phyloP scores from a whole-genome alignment of 139 green algal species.

The Chlorella sp. region DNA sequence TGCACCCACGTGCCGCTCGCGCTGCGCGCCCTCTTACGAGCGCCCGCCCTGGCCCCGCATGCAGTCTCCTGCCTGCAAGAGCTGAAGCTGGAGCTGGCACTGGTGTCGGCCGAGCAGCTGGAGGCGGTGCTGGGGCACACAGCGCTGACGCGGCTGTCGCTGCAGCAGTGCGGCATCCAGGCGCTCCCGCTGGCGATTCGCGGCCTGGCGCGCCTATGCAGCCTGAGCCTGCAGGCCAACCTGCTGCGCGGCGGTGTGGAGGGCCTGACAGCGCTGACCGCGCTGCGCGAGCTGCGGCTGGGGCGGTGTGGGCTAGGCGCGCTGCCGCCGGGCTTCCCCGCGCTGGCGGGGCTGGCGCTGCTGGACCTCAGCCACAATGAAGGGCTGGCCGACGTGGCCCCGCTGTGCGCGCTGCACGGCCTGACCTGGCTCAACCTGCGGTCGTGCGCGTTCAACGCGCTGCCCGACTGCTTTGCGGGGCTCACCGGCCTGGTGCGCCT shows the following conservation, averaged over 20 bases:
- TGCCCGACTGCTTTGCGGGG: too few species aligned
- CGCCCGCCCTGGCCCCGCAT: not conserved
- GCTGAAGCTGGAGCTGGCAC: not conserved
- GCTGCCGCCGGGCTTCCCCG: not conserved
- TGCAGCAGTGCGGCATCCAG: too few species aligned
- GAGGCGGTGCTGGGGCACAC: too few species aligned
- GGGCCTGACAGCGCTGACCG: not conserved
- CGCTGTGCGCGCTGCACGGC: not conserved
- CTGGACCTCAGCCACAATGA: not conserved
- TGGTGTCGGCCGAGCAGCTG: too few species aligned
- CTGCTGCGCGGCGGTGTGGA: not conserved
- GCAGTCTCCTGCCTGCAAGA: not conserved
- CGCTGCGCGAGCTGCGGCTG: not conserved
- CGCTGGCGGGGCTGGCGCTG: not conserved
- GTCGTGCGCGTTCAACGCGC: not conserved
- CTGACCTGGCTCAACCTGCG: not conserved
- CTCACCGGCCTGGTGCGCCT: too few species aligned
- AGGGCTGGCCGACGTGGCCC: not conserved
- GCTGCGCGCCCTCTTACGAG: too few species aligned
- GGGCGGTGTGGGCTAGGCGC: not conserved
- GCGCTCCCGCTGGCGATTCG: too few species aligned
- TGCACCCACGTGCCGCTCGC: too few species aligned
- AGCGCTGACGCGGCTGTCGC: too few species aligned
- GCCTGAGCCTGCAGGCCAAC: not conserved
- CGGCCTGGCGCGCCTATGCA: not conserved